These are phyloP conservation scores for Chaetothyriales sp. DNA, from an alignment of 2,329 filamentous ascomycete genomes.

Conservation along the genomic window DNA sequence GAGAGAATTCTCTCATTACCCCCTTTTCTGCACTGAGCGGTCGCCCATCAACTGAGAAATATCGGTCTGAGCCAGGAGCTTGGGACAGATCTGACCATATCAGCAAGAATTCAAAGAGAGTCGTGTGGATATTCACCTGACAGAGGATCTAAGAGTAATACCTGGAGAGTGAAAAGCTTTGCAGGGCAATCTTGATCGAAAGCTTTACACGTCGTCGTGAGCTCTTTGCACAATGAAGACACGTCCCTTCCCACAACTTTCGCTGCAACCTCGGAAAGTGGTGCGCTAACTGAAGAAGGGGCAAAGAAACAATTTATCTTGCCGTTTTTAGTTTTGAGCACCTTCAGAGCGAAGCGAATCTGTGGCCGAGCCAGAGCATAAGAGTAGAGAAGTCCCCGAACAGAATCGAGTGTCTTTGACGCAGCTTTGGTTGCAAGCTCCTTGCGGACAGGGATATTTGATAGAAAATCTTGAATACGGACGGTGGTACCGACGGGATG, in stretches of 20 bases:
- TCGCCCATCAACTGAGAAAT: conserved; percentile 42
- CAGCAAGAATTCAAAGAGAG: conserved; percentile 4
- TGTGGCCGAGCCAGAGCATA: conserved; percentile 45
- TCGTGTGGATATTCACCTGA: not conserved
- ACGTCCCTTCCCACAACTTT: conserved; percentile 42
- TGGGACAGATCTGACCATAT: conserved; percentile 24
- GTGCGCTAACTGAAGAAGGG: conserved; percentile 31
- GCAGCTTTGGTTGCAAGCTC: conserved; percentile 39
- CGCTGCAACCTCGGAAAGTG: conserved; percentile 37
- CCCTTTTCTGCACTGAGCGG: conserved; percentile 38
- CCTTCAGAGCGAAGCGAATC: conserved; percentile 40
- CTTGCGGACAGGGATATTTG: conserved; percentile 43
- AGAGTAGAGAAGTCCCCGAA: conserved; percentile 40
- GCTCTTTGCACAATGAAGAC: conserved; percentile 32
- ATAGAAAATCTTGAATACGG: conserved; percentile 41
- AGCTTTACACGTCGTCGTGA: conserved; percentile 11
- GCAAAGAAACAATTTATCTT: conserved; percentile 46
- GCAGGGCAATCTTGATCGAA: conserved; percentile 16
- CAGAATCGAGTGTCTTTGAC: conserved; percentile 34
- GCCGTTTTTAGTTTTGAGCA: conserved; percentile 45
- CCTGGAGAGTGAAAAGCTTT: not conserved
- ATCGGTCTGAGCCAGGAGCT: conserved; percentile 28
- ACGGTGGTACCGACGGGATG: conserved; percentile 48
- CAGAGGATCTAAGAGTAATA: not conserved
- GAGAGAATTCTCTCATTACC: conserved; percentile 38